These are phyloP conservation scores for Didymellaceae sp. DNA, from an alignment of 2,329 filamentous ascomycete genomes.

Conservation along the genomic window DNA sequence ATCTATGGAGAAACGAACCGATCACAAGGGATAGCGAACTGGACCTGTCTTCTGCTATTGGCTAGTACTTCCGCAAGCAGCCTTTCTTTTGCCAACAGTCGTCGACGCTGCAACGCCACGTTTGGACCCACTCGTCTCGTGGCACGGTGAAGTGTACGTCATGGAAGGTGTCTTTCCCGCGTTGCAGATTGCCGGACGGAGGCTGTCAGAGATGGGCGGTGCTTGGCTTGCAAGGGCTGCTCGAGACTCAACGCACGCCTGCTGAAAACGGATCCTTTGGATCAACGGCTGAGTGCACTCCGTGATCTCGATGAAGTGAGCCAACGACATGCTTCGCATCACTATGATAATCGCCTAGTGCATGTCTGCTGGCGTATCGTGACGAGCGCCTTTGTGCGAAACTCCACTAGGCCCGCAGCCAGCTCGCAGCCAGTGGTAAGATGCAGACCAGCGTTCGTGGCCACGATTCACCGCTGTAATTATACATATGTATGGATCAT, in stretches of 20 bases:
- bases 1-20: slow-evolving; percentile 20
- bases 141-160: slow-evolving; percentile 43
- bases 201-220: slow-evolving; percentile 36
- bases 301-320: slow-evolving; percentile 35
- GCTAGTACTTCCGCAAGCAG: slow-evolving; percentile 20
- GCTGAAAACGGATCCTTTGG: slow-evolving; percentile 21
- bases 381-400: slow-evolving; percentile 19
- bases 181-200: slow-evolving; percentile 43
- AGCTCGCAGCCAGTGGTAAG: slow-evolving; percentile 18
- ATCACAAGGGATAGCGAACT: slow-evolving; percentile 28
- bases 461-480: slow-evolving; percentile 27
- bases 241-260: slow-evolving; percentile 6
- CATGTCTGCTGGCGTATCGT: slow-evolving; percentile 11
- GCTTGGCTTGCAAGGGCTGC: slow-evolving; percentile 21
- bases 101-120: slow-evolving; percentile 44
- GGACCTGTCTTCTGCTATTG: slow-evolving; percentile 10
- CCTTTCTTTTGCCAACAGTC: slow-evolving; percentile 28
- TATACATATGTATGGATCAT: slow-evolving; percentile 22
- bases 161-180: slow-evolving; percentile 42
- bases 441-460: slow-evolving; percentile 27
- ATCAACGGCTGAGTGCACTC: slow-evolving; percentile 33
- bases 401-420: slow-evolving; percentile 9
- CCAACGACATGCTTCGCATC: slow-evolving; percentile 20
- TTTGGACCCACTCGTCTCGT: slow-evolving; percentile 48
- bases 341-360: neutral